Base-by-base conservation (phyloP, 2,329 filamentous ascomycete species). In the Fusarium pseudocircinatum region DNA sequence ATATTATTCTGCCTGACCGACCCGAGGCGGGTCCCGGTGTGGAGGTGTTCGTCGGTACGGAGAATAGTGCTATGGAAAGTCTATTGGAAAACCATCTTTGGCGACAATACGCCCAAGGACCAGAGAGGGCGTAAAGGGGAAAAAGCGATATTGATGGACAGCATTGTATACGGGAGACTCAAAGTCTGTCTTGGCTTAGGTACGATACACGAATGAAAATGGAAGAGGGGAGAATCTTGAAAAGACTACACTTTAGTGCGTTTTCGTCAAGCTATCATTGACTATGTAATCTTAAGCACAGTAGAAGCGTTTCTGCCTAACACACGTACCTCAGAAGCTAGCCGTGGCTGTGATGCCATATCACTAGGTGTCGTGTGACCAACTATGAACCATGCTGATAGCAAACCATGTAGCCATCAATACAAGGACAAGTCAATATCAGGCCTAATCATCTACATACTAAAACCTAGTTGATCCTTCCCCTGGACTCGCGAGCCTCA, bases 1-100 rank as follows among this genome's bases (percentile, higher is more conserved):
- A 68, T 1, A 44, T 68, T 1, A 6, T 68, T 20, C 28, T 68
- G 6, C 65, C 65, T 18, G 24, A 68, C 1, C 32, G 65, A 13
- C 42, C 42, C 3, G 63, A 54, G 10, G 65, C 65, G 6, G 65
- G 65, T 2, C 26, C 63, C 3, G 65, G 65, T 15, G 46, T 68
- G 1, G 65, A 68, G 9, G 26, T 62, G 0, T 68, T 68, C 8
- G 65, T 68, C 2, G 60, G 56, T 6, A 68, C 63, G 1, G 63
- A 68, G 42, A 63, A 68, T 0, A 26, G 32, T 8, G 63, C 65
- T 2, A 68, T 68, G 63, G 30, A 63, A 6, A 24, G 16, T 40
- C 26, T 68, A 4, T 14, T 68, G 12, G 24, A 30, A 7, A 32
- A 63, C 18, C 26, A 56, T 30, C 15, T 68, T 14, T 68, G 63